These are phyloP conservation scores for Solanum hybrid DNA, from an alignment of 305 asterid species.

Conservation along the genomic window DNA sequence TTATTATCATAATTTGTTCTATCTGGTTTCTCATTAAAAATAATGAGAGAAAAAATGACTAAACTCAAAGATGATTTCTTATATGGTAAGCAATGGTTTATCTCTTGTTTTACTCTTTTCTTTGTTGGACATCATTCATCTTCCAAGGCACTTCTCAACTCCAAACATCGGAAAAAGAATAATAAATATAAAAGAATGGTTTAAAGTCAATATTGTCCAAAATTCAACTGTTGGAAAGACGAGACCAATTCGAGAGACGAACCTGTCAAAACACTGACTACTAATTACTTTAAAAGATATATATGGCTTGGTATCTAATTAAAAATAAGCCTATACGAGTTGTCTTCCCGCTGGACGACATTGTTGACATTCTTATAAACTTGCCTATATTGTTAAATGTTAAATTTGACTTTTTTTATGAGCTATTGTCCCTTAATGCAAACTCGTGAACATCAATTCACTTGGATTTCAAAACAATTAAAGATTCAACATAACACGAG, in stretches of 20 bases:
- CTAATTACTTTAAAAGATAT: background rate
- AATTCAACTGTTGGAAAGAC: background rate
- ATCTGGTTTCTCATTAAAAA: background rate
- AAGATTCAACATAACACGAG: background rate
- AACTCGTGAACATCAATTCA: background rate
- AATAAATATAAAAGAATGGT: background rate
- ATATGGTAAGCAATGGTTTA: background rate
- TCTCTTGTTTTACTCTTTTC: background rate
- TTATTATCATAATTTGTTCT: background rate
- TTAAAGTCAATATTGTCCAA: background rate
- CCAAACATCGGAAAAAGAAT: background rate
- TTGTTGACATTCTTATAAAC: background rate
- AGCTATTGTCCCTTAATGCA: background rate
- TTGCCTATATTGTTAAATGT: background rate
- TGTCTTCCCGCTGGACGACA: background rate
- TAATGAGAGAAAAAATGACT: background rate
- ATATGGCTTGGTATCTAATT: background rate
- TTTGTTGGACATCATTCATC: background rate
- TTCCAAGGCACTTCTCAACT: background rate
- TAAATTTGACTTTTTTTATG: background rate
- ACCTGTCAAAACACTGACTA: background rate
- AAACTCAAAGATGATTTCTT: background rate
- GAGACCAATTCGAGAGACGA: background rate
- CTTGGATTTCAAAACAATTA: background rate
- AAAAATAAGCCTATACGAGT: background rate